These are phyloP conservation scores for Xylaria bambusicola DNA, from an alignment of 495 filamentous ascomycete species.

Conservation along the genomic window DNA sequence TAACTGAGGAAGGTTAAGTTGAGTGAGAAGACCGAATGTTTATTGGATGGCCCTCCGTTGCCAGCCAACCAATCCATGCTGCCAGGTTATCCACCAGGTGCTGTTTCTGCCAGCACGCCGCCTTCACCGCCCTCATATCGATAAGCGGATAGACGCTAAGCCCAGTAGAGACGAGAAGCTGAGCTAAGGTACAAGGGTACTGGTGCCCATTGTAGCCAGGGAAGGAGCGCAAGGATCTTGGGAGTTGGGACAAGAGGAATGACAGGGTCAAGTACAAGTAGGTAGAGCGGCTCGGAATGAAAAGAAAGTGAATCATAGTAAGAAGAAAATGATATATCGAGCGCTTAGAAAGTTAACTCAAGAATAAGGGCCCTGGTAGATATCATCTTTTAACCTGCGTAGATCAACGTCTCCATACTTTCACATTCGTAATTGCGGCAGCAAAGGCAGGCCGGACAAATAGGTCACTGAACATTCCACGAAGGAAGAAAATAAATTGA, in stretches of 20 bases:
- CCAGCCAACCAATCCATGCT: slow-evolving; percentile 8
- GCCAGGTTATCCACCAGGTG: slow-evolving; percentile 11
- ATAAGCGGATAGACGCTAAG: slow-evolving; percentile 12
- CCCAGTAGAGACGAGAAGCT: background rate
- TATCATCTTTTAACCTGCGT: background rate
- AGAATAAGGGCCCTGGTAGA: background rate
- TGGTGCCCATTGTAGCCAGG: background rate
- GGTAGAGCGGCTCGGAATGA: background rate
- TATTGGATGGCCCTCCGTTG: slow-evolving; percentile 15
- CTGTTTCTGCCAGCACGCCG: slow-evolving; percentile 9
- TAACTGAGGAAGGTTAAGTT: slow-evolving; percentile 11
- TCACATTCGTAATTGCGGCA: too few relatives aligned
- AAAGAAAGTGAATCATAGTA: background rate
- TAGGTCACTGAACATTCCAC: background rate
- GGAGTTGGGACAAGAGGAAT: background rate
- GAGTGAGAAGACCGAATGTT: slow-evolving; percentile 18
- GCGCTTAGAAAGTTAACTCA: too few relatives aligned
- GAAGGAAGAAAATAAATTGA: background rate
- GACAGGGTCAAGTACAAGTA: background rate
- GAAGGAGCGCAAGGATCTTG: background rate
- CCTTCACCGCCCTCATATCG: slow-evolving; percentile 12
- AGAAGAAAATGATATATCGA: too few relatives aligned
- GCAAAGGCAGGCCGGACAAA: too few relatives aligned
- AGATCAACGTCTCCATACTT: background rate
- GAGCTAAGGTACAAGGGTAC: slow-evolving; percentile 2